phyloP scores from a whole-genome alignment of 768 basidiomycete species.

The Lentinula lateritia region DNA sequence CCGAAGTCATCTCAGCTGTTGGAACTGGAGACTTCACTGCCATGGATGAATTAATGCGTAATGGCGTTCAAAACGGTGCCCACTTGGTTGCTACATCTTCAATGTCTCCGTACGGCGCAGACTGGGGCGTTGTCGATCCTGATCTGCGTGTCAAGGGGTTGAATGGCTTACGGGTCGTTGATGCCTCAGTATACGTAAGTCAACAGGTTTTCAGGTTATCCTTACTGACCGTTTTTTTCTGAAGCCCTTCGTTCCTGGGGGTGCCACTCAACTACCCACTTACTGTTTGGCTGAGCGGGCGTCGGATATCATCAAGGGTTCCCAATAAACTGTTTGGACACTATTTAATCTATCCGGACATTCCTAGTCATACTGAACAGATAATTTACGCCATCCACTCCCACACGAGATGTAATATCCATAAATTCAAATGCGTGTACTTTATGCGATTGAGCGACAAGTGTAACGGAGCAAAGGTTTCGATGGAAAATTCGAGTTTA shows the following conservation, averaged over 20 bases:
- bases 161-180: constrained; percentile 9
- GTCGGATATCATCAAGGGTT: constrained; percentile 4
- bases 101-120: constrained; percentile 11
- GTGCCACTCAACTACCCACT: constrained; percentile 1
- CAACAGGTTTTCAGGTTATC: neutral
- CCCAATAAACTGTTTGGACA: neutral
- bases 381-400: too few species aligned
- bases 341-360: too few species aligned
- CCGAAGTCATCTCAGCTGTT: constrained; percentile 22
- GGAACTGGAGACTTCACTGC: constrained; percentile 10
- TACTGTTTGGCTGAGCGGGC: constrained; percentile 6
- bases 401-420: too few species aligned
- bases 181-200: constrained; percentile 11
- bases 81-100: constrained; percentile 10
- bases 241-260: constrained; percentile 3
- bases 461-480: too few species aligned
- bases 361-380: too few species aligned
- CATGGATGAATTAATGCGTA: neutral
- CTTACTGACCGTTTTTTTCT: neutral
- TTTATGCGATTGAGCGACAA: too few species aligned
- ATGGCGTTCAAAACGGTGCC: neutral
- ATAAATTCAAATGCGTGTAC: too few species aligned
- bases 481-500: too few species aligned
- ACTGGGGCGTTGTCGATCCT: constrained; percentile 13
- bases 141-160: constrained; percentile 12